These are phyloP conservation scores for Bjerkandera adusta DNA, from an alignment of 1,284 basidiomycete genomes.

Conservation along the genomic window DNA sequence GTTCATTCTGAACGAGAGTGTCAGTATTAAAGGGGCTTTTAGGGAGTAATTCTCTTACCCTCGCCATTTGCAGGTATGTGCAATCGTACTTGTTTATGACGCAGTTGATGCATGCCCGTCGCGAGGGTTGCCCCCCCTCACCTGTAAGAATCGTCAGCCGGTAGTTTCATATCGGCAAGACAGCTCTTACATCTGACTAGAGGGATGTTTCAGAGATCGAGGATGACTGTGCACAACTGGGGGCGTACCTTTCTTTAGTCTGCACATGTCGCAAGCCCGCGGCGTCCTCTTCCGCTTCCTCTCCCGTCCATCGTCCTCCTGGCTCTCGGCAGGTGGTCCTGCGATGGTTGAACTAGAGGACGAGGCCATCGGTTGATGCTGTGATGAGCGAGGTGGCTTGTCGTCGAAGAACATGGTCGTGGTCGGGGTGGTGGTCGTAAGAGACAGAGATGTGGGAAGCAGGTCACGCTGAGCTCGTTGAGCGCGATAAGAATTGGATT, in stretches of 20 bases:
- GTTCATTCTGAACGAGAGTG: neutral
- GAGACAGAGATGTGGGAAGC: too few relatives aligned
- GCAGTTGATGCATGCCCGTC: slow-evolving; percentile 77
- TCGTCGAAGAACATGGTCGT: too few relatives aligned
- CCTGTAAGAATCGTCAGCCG: slow-evolving; percentile 19
- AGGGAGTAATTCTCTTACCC: slow-evolving; percentile 41
- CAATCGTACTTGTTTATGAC: slow-evolving; percentile 70
- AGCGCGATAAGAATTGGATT: too few relatives aligned
- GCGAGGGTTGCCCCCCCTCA: slow-evolving; percentile 45
- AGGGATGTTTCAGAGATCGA: slow-evolving; percentile 8
- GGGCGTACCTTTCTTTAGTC: slow-evolving; percentile 61
- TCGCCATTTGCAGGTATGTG: slow-evolving; percentile 72
- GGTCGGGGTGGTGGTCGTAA: too few relatives aligned
- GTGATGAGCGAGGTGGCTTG: too few relatives aligned
- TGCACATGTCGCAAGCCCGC: slow-evolving; percentile 72
- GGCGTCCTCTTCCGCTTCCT: slow-evolving; percentile 75
- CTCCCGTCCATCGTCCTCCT: too few relatives aligned
- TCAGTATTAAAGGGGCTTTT: slow-evolving; percentile 8
- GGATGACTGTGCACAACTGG: neutral
- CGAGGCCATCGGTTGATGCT: too few relatives aligned
- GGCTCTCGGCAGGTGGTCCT: too few relatives aligned
- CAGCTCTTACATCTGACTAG: slow-evolving; percentile 54
- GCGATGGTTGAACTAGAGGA: too few relatives aligned
- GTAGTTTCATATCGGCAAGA: slow-evolving; percentile 3
- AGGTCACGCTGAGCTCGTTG: too few relatives aligned